Base-by-base conservation (phyloP, 164 flowering plant species). In the Echeveria elegans region DNA sequence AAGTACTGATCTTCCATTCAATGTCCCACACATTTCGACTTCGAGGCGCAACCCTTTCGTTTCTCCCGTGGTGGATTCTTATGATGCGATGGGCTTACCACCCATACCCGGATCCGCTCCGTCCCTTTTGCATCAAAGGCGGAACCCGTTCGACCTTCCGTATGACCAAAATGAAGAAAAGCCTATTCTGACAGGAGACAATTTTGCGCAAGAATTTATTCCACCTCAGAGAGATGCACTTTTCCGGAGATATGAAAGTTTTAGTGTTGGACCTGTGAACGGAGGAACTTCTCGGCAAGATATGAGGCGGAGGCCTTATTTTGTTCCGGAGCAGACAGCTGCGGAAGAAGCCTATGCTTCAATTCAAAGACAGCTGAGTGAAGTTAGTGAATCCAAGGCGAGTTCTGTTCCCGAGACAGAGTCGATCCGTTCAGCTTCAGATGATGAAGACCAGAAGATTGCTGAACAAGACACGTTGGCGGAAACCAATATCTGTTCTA, bases 91-190 rank as follows among this genome's bases (percentile, higher is more conserved):
- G 72, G 89, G 80, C 0, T 76, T 86, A 38, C 88, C 85, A 14
- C 84, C 92, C 15, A 83, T 88, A 66, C 97, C 97, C 36, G 96
- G 92, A 6, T 90, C 98, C 67, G 97, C 97, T 69, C 97, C 96
- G 0, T 86, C 98, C 11, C 68, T 79, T 68, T 30, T 87, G 79
- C 41, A 75, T 65, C 85, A 79, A 6, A 80, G 95, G 67, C 65
- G 81, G 68, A 91, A 94, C 52, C 98, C 98, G 40, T 94, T 94
- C 73, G 96, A 88, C 75, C 76, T 88, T 75, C 97, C 96, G 65
- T 86, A 82, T 72, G 97, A 89, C 26, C 75, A 86, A 26, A 77
- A 70, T 71, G 90, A 84, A 69, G 97, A 90, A 76, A 85, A 82
- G 72, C 87, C 88, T 59, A 79, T 82, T 77, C 85, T 85, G 47